Base-by-base conservation (phyloP, 495 filamentous ascomycete genomes). In the Chaetomium cochliodes region DNA sequence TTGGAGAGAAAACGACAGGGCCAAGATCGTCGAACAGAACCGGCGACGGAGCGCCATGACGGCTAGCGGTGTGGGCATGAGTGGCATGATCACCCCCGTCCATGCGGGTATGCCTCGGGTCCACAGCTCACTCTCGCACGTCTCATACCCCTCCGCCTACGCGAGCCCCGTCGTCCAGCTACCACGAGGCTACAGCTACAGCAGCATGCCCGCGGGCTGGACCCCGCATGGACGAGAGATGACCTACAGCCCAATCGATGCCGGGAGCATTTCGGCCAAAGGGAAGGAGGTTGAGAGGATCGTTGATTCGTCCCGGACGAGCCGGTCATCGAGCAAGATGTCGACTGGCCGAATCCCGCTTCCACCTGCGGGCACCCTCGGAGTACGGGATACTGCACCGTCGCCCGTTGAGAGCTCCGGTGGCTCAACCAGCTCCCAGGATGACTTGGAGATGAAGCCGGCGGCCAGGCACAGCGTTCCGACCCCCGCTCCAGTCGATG, bases 1-100 rank as follows among this genome's bases (percentile, higher is more conserved):
- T 26, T 85, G 80, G 79, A 78, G 76, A 60, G 70, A 79, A 6
- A 72, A 66, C 23, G 79, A 81, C 57, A 65, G 78, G 28, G 65
- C 66, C 44, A 74, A 57, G 63, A 81, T 81, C 64, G 70, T 77
- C 51, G 78, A 79, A 66, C 69, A 78, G 64, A 80, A 81, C 68
- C 70, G 68, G 63, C 70, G 74, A 59, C 74, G 79, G 39, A 81
- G 72, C 69, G 74, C 74, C 11, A 73, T 78, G 76, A 71, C 70
- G 26, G 75, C 74, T 4, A 76, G 46, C 26, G 65, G 74, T 26
- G 30, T 67, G 22, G 65, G 61, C 47, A 75, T 76, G 74, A 63
- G 69, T 52, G 73, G 75, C 49, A 60, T 67, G 37, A 51, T 56
- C n/a, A 58, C 69, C n/a, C 69, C 70, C 2, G 55, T 71, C 26